Evolutionary conservation across 202 grass and related monocot species (phyloP).

Genomic region (Cymbopogon flexuosus): DNA sequence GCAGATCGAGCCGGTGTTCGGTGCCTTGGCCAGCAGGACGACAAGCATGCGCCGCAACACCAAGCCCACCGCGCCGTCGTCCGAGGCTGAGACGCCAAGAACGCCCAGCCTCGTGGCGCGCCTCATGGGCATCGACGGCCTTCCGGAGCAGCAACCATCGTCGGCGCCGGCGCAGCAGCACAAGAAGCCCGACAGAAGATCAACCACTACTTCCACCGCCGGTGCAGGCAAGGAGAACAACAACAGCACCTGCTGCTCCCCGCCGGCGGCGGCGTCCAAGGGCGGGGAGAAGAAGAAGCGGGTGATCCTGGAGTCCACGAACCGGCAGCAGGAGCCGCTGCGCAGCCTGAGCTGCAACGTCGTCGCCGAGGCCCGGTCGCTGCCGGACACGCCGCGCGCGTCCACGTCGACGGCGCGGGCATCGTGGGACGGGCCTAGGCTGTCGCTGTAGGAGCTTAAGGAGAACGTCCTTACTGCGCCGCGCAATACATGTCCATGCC

Average conservation of each 20-base stretch:
- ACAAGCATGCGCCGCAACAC: background rate
- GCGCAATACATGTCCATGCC: slow-evolving; percentile 15
- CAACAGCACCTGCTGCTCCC: background rate
- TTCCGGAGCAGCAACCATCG: no score
- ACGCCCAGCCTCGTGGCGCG: no score
- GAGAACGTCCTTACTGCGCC: slow-evolving; percentile 30
- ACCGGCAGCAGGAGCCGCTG: slow-evolving; percentile 53
- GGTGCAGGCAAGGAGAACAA: background rate
- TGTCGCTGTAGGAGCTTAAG: slow-evolving; percentile 59
- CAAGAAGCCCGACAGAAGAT: background rate
- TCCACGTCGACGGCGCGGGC: slow-evolving; percentile 38
- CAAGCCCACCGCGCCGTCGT: slow-evolving; percentile 28
- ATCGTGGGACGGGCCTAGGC: slow-evolving; percentile 44
- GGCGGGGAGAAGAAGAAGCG: slow-evolving; percentile 37
- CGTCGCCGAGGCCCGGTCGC: slow-evolving; percentile 31
- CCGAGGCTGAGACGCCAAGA: background rate
- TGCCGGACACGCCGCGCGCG: slow-evolving; percentile 60
- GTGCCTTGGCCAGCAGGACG: slow-evolving; percentile 26
- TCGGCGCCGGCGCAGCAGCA: no score
- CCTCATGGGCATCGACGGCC: slow-evolving; percentile 29
- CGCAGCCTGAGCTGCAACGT: slow-evolving; percentile 62
- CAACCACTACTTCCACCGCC: no score
- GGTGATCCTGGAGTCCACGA: slow-evolving; percentile 46
- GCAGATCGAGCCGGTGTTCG: slow-evolving; percentile 50
- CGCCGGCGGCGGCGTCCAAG: background rate